These are phyloP conservation scores for Chenopodium formosanum DNA, from an alignment of 148 eudicot genomes.

Conservation along the genomic window DNA sequence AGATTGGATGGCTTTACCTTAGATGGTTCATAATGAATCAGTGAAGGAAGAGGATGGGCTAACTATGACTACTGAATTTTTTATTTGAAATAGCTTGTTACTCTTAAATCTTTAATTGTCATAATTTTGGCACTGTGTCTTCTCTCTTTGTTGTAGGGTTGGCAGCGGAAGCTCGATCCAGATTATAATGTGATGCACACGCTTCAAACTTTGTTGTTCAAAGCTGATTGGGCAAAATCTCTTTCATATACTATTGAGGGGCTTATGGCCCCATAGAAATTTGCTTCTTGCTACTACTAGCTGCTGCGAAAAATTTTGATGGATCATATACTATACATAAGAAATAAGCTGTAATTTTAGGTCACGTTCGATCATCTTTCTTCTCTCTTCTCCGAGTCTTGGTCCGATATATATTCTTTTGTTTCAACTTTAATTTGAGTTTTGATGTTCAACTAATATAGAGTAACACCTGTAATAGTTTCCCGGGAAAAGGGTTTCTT, in stretches of 20 bases:
- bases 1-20: no score
- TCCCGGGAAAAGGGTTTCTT: conserved; percentile 13
- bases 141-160: conserved; percentile 54
- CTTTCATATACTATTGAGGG: conserved; percentile 96
- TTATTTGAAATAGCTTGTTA: background rate
- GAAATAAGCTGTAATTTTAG: conserved; percentile 13
- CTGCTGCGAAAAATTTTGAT: conserved; percentile 21
- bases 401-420: background rate
- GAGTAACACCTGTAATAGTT: conserved; percentile 19
- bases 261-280: conserved; percentile 80
- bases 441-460: conserved; percentile 10
- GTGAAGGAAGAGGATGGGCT: background rate
- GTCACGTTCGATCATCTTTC: conserved; percentile 6
- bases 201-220: conserved; percentile 72
- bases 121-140: background rate
- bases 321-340: conserved; percentile 14
- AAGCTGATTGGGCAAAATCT: conserved; percentile 88
- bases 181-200: conserved; percentile 89
- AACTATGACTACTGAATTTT: background rate
- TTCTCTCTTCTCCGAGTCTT: background rate
- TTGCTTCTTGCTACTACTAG: conserved; percentile 7
- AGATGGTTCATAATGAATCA: no score
- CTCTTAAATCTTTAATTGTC: background rate
- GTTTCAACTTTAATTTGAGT: background rate
- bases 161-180: conserved; percentile 99